Base-by-base conservation (phyloP, 2,329 filamentous ascomycete genomes). In the Pseudodiploospora longispora region DNA sequence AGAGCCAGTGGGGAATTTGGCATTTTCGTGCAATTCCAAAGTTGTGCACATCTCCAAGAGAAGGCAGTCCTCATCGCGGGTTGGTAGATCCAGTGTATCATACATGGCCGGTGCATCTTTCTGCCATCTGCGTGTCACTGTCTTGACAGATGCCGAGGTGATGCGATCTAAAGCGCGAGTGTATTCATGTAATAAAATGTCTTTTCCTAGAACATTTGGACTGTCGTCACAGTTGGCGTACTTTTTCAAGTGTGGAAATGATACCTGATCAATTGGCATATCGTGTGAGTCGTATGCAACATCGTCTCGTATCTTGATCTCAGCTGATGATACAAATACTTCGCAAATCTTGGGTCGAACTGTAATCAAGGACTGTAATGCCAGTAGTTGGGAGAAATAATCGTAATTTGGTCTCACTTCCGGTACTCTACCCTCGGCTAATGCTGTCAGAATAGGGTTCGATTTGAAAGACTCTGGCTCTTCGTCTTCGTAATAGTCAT, bases 21-120 rank as follows among this genome's bases (percentile, higher is more conserved):
- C 71, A 38, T 72, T 72, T 49, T 78, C 69, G 55, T 79, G 75
- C 2, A 82, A 60, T 49, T 80, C 73, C 6, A 83, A 68, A 1
- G 76, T 76, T 4, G 76, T 70, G 48, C 80, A 77, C 66, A 82
- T 78, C 62, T 83, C 78, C 49, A 83, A 65, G 32, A 82, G 72
- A 47, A 78, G 76, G 33, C 72, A 72, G 27, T 71, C 66, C 50
- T 78, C 68, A 30, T 76, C 70, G 7, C 70, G 65, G 2, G 67
- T 61, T 7, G 70, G 65, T 2, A 69, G 61, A 42, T 75, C 66
- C 4, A 82, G 68, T 32, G 71, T 67, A 40, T 74, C 68, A 50
- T 72, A 68, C 47, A 83, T 70, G 41, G 72, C 69, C 0, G 78
- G 76, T 44, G 80, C 80, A 40, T 71, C 70, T 42, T 70, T 68